Evolutionary conservation across 1,284 basidiomycete species (phyloP), one percentile per base, ranked within the genome.

Genomic region (Irpex sp.): DNA sequence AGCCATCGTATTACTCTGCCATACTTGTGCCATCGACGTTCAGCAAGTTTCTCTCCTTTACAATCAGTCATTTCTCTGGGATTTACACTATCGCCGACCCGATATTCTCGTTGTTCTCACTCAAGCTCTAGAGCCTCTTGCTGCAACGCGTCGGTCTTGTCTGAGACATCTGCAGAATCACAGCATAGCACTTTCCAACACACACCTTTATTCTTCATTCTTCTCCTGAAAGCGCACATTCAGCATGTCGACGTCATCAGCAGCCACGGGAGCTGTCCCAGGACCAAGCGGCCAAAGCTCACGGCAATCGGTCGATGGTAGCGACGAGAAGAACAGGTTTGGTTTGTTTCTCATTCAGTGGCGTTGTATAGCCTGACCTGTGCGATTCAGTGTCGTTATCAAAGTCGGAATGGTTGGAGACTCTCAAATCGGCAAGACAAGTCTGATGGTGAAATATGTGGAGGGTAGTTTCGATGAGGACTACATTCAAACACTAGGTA

Each of bases 351-450:
- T 61, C 36, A 51, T 56, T 61, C 54, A 58, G 54, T 61, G 47
- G 63, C 58, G 39, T 35, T 56, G 13, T 31, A 54, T 54, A 37
- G 49, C 35, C 46, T 63, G 53, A 65, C 51, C 58, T 49, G 61
- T 49, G 57, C 31, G 55, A 53, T 50, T 43, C 75, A 95, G 93
- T 73, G 94, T 98, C 71, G 93, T 97, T 62, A 91, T 97, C 77
- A 97, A 99, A 78, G 96, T 98, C 60, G 96, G 96, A 63, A 98
- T 98, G 96, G 94, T 99, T 46, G 97, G 97, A 59, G 97, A 99
- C 81, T 95, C 95, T 70, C 95, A 98, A 80, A 98, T 98, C 72
- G 96, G 96, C 69, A 98, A 98, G 84, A 98, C 96, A 65, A 94
- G 92, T 77, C 83, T 98, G 73, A 98, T 98, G 95, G 95, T 97